A percentile compares a stretch with the other conserved stretches of the same genome.
Conservation (phyloP, 192 early-diverging fungal species). For the Umbelopsis ramanniana region DNA sequence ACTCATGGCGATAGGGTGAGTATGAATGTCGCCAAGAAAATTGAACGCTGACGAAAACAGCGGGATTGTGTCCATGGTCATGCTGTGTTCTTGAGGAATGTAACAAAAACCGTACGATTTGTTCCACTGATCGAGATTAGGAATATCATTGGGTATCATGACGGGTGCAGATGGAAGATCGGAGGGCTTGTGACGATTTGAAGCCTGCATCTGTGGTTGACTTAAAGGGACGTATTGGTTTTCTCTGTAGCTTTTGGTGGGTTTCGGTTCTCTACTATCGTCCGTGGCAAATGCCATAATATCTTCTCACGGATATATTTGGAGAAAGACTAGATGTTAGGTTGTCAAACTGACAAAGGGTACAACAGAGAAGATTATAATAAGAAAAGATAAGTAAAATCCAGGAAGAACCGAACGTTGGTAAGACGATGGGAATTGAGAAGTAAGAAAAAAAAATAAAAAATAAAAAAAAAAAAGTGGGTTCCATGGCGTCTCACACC, state of each 20-base stretch:
- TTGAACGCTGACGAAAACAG: slow-evolving; percentile 14
- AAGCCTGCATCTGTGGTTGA: slow-evolving; percentile 6
- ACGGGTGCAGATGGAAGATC: background rate
- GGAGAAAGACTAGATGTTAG: background rate
- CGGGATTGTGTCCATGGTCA: slow-evolving; percentile 6
- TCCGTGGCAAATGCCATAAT: slow-evolving; percentile 21
- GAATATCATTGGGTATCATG: background rate
- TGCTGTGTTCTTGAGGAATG: slow-evolving; percentile 9
- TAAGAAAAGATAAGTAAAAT: background rate
- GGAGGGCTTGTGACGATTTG: background rate
- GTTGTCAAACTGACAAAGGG: background rate
- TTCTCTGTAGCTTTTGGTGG: background rate
- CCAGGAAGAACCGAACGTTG: too few relatives aligned
- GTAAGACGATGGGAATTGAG: too few relatives aligned
- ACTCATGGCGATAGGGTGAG: background rate
- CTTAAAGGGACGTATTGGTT: background rate
- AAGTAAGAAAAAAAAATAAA: too few relatives aligned
- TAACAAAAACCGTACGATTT: slow-evolving; percentile 14
- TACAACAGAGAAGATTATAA: background rate
- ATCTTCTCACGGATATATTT: slow-evolving; percentile 11
- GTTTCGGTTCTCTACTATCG: slow-evolving; percentile 12
- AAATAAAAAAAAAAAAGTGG: too few relatives aligned
- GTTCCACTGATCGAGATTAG: slow-evolving; percentile 11
- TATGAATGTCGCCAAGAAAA: slow-evolving; percentile 6
- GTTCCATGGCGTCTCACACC: too few relatives aligned